Evolutionary conservation across 371 early-diverging fungal genomes (phyloP).

Genomic region (Dichotomocladium elegans): DNA sequence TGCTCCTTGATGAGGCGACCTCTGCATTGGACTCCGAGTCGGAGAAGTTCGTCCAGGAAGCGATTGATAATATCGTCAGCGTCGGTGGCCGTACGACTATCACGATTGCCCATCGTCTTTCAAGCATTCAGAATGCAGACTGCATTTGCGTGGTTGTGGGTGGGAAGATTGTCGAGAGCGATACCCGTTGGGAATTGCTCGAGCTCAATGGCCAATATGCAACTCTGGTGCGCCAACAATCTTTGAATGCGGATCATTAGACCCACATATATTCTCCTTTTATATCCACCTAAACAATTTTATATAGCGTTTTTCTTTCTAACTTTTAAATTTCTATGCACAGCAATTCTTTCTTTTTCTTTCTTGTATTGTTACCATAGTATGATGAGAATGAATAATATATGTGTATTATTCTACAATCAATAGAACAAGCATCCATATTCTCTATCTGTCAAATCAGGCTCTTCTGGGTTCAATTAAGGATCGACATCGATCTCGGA

Average conservation of each 20-base stretch:
- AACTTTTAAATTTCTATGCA: background rate
- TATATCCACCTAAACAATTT: background rate
- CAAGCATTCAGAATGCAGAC: constrained; percentile 74
- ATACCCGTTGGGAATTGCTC: constrained; percentile 58
- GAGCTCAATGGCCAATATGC: constrained; percentile 37
- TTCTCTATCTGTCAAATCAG: constrained; percentile 28
- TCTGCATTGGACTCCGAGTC: constrained; percentile 85
- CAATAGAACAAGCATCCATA: constrained; percentile 30
- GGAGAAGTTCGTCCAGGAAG: constrained; percentile 88
- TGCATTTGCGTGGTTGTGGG: constrained; percentile 69
- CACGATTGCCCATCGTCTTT: constrained; percentile 68
- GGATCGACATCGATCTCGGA: no score
- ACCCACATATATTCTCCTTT: background rate
- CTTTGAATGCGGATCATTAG: constrained; percentile 16
- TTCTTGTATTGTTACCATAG: background rate
- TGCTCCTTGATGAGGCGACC: constrained; percentile 96
- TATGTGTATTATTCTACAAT: constrained; percentile 8
- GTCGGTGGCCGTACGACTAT: constrained; percentile 61
- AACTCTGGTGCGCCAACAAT: constrained; percentile 30
- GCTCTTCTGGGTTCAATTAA: constrained; percentile 11
- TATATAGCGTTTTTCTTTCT: background rate
- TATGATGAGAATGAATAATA: background rate
- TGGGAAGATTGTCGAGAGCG: constrained; percentile 64
- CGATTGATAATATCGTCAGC: constrained; percentile 66
- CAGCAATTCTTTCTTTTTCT: background rate